Percentiles rank a stretch among this genome's conserved stretches.
Evolutionary conservation across 2,329 filamentous ascomycete species (phyloP).

Genomic region (Eutypa lata): DNA sequence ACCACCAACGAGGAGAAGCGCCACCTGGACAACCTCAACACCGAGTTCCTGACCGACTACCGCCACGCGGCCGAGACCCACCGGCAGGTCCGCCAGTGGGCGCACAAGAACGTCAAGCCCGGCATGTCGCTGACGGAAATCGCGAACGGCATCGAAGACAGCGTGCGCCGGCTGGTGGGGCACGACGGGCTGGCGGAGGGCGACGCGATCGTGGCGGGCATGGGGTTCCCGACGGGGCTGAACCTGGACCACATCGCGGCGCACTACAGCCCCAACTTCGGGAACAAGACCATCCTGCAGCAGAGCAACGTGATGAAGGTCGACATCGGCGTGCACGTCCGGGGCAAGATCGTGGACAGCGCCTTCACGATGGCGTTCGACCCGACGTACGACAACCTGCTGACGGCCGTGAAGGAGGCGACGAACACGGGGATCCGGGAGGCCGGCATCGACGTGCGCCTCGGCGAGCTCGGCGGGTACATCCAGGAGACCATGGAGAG

Average conservation of each 20-base stretch:
- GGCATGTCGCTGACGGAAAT: conserved; percentile 79
- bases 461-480: conserved; percentile 77
- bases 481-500: conserved; percentile 94
- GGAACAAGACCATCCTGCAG: conserved; percentile 73
- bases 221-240: conserved; percentile 83
- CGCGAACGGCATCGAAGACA: conserved; percentile 82
- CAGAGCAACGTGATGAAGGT: conserved; percentile 78
- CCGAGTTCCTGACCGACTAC: conserved; percentile 77
- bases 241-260: conserved; percentile 83
- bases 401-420: conserved; percentile 70
- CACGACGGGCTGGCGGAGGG: conserved; percentile 75
- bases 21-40: conserved; percentile 75
- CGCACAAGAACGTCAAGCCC: conserved; percentile 75
- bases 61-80: conserved; percentile 86
- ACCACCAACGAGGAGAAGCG: conserved; percentile 84
- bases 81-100: conserved; percentile 81
- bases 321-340: conserved; percentile 78
- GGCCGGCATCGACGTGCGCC: conserved; percentile 86
- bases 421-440: conserved; percentile 86
- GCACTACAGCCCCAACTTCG: conserved; percentile 83
- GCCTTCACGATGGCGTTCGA: conserved; percentile 79
- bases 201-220: conserved; percentile 73
- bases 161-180: conserved; percentile 72
- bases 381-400: conserved; percentile 69
- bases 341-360: conserved; percentile 76